Percentiles rank a stretch among this genome's conserved stretches.
Conservation (phyloP, 2,329 filamentous ascomycete species). For the Aspergillus fischeri region DNA sequence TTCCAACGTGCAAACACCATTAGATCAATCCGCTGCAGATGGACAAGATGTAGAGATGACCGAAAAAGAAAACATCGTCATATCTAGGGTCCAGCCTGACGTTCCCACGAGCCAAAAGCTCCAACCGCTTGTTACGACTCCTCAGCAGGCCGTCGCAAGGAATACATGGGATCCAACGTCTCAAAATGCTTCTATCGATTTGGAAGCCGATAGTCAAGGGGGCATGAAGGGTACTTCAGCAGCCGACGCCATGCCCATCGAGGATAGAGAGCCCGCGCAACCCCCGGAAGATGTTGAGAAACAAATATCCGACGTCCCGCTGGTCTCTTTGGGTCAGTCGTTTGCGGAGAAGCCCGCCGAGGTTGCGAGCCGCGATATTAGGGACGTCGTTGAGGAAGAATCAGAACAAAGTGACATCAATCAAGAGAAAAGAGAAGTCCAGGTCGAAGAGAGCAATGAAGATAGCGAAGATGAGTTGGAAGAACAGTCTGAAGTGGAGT, state of each 20-base stretch:
- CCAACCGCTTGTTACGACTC: not conserved
- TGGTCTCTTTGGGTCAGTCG: not conserved
- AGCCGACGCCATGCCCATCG: not conserved
- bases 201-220: not conserved
- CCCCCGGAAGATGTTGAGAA: not conserved
- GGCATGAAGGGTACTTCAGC: not conserved
- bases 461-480: conserved; percentile 1
- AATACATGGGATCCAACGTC: not conserved
- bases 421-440: not conserved
- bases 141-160: not conserved
- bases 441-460: not conserved
- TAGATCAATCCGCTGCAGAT: conserved; percentile 2
- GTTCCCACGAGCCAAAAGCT: not conserved
- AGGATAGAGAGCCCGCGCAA: not conserved
- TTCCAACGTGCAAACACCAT: conserved; percentile 8
- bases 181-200: not conserved
- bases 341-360: not conserved
- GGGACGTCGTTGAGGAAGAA: not conserved
- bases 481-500: not conserved
- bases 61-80: not conserved
- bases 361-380: not conserved
- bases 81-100: not conserved
- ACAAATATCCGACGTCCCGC: not conserved
- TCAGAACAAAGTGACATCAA: not conserved
- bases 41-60: not conserved